Percentiles rank a stretch among this genome's conserved stretches.
Conservation (phyloP, 1,284 basidiomycete genomes). For the Termitomyces sp. region DNA sequence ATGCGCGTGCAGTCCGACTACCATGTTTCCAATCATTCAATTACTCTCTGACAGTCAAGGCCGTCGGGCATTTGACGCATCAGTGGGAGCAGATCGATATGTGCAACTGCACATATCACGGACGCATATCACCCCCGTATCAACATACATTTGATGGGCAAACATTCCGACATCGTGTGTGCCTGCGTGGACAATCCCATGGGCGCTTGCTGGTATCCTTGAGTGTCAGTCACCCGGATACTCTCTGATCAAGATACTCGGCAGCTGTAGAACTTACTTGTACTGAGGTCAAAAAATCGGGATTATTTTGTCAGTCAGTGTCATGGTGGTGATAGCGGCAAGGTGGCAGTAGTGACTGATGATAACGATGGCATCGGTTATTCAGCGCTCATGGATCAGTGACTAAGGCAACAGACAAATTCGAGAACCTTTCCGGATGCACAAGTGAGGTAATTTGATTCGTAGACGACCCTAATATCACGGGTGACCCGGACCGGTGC, state of each 20-base stretch:
- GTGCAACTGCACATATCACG: not conserved
- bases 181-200: not conserved
- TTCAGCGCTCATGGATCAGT: not conserved
- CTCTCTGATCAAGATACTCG: too few species aligned
- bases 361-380: not conserved
- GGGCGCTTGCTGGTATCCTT: not conserved
- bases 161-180: conserved; percentile 3
- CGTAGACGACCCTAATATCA: too few species aligned
- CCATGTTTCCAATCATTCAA: not conserved
- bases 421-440: not conserved
- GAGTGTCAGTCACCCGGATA: conserved; percentile 3
- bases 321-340: too few species aligned
- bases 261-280: too few species aligned
- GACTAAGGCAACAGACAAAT: too few species aligned
- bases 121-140: not conserved
- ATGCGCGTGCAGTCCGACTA: not conserved
- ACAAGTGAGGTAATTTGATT: too few species aligned
- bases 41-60: conserved; percentile 6
- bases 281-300: not conserved
- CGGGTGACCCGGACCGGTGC: too few species aligned
- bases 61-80: conserved; percentile 1
- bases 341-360: not conserved
- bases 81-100: conserved; percentile 4
- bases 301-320: not conserved
- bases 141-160: conserved; percentile 3